These are phyloP conservation scores for Mucuna pruriens DNA, from an alignment of 306 rosid species.

Conservation along the genomic window DNA sequence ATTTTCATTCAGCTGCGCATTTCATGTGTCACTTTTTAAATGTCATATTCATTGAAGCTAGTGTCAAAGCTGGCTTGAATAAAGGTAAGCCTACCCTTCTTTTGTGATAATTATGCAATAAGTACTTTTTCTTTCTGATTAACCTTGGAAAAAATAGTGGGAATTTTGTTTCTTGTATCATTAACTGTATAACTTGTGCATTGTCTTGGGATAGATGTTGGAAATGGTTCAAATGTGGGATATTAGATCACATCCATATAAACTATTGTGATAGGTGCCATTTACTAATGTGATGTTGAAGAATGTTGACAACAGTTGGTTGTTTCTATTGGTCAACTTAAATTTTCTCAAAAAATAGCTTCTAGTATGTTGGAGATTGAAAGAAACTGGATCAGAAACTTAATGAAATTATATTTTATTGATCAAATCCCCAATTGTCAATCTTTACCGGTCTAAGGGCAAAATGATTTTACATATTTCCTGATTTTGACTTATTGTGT, in stretches of 20 bases:
- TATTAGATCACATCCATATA: constrained; percentile 18
- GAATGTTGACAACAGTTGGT: neutral
- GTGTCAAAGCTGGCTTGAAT: constrained; percentile 52
- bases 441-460: neutral
- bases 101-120: neutral
- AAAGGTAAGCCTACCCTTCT: constrained; percentile 34
- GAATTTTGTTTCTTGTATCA: neutral
- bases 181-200: neutral
- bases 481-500: too few relatives aligned
- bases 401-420: neutral
- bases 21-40: constrained; percentile 20
- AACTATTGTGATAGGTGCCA: constrained; percentile 19
- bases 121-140: constrained; percentile 2
- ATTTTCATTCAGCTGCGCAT: neutral
- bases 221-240: constrained; percentile 22
- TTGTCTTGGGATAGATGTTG: constrained; percentile 10
- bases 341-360: neutral
- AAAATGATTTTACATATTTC: neutral
- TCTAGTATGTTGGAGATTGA: neutral
- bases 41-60: constrained; percentile 54
- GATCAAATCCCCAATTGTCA: neutral
- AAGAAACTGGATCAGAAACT: neutral
- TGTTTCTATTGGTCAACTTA: constrained; percentile 4
- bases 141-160: constrained; percentile 12
- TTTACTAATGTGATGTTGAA: neutral